A percentile compares a stretch with the other conserved stretches of the same genome.
Conservation (phyloP, 306 rosid genomes). For the Sindora glabra region DNA sequence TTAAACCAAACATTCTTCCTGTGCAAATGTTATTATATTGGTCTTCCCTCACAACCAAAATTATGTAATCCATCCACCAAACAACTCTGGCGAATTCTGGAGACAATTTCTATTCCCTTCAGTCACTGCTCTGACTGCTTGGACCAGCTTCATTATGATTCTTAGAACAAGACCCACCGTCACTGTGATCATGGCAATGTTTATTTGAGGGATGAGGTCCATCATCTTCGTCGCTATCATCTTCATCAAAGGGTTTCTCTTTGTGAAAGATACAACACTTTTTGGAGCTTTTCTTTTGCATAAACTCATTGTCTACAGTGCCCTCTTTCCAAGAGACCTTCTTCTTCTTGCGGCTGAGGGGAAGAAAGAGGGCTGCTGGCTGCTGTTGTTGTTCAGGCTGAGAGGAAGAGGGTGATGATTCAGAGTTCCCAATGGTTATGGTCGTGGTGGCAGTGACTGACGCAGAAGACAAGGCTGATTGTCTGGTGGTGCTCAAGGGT, state of each 20-base stretch:
- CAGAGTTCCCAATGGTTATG: constrained; percentile 35
- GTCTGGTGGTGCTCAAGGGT: constrained; percentile 2
- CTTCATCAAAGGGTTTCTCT: constrained; percentile 75
- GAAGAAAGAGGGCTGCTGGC: constrained; percentile 51
- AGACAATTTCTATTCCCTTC: no score
- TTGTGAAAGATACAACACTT: constrained; percentile 95
- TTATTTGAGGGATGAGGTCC: constrained; percentile 14
- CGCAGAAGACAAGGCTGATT: constrained; percentile 11
- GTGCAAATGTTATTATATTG: no score
- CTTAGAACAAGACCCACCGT: constrained; percentile 35
- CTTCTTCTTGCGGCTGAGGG: constrained; percentile 79
- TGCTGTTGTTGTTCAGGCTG: constrained; percentile 30
- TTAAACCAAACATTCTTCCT: no score
- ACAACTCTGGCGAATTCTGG: no score
- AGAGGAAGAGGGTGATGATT: constrained; percentile 35
- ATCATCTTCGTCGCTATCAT: constrained; percentile 69
- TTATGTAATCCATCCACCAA: no score
- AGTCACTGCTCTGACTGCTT: constrained; percentile 4
- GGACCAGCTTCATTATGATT: constrained; percentile 36
- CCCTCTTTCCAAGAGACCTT: constrained; percentile 90
- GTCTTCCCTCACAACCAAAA: no score
- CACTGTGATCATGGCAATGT: constrained; percentile 17
- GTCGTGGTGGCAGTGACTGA: constrained; percentile 38
- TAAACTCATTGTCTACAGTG: constrained; percentile 88
- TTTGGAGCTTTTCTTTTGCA: constrained; percentile 96